Evolutionary conservation across 2,329 filamentous ascomycete genomes (phyloP).

Genomic region (Sclerotinia sclerotiorum): DNA sequence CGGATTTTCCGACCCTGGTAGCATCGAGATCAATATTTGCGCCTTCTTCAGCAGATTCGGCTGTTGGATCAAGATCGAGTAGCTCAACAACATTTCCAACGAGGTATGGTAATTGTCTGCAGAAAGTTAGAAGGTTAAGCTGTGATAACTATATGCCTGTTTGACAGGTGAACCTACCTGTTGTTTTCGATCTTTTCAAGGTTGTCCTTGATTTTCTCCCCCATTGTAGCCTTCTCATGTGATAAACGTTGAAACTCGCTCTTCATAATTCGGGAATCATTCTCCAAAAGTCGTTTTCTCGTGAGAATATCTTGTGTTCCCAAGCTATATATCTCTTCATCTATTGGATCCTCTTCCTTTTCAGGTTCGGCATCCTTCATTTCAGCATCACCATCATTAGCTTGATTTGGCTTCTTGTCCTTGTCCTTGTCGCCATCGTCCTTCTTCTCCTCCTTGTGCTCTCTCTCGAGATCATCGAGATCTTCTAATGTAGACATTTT

Average conservation of each 20-base stretch:
- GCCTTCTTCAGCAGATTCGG: constrained; percentile 93
- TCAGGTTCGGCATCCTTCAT: constrained; percentile 83
- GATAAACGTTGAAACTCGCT: constrained; percentile 92
- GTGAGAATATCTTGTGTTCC: constrained; percentile 95
- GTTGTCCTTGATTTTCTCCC: constrained; percentile 99
- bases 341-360: constrained; percentile 77
- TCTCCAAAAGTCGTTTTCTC: constrained; percentile 87
- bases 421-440: constrained; percentile 56
- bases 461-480: constrained; percentile 72
- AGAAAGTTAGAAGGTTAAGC: constrained; percentile 24
- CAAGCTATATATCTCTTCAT: constrained; percentile 88
- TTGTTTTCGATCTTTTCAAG: constrained; percentile 99
- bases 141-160: not conserved
- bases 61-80: constrained; percentile 91
- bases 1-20: constrained; percentile 93
- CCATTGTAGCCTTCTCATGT: constrained; percentile 95
- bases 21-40: constrained; percentile 98
- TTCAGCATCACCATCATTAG: constrained; percentile 69
- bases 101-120: constrained; percentile 92
- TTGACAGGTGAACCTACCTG: constrained; percentile 58
- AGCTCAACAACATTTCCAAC: constrained; percentile 98
- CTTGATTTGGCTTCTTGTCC: constrained; percentile 54
- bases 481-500: constrained; percentile 75
- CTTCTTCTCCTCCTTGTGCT: constrained; percentile 63
- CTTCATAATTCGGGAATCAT: constrained; percentile 98